Evolutionary conservation across 768 basidiomycete species (phyloP).

Genomic region (Trametes cinnabarina): DNA sequence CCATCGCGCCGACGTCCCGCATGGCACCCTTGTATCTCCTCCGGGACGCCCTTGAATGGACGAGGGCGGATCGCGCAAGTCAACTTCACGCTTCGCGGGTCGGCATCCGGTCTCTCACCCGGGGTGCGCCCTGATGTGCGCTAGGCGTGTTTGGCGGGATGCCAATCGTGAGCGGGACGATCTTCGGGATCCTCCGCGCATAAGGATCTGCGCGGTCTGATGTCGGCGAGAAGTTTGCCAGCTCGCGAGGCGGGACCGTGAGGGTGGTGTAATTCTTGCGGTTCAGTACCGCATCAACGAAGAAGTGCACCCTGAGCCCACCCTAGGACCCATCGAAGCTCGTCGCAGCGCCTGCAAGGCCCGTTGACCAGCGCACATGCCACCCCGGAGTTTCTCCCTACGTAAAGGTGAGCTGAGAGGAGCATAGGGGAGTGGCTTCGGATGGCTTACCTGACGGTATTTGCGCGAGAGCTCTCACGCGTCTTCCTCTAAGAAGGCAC

Average conservation of each 20-base stretch:
- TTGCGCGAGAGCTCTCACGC: constrained; percentile 1
- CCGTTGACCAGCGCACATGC: constrained; percentile 10
- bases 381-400: neutral
- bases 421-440: neutral
- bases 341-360: neutral
- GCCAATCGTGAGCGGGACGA: neutral
- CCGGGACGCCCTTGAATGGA: neutral
- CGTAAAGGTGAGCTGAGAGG: constrained; percentile 12
- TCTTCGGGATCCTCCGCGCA: neutral
- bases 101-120: neutral
- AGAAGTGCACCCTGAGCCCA: neutral
- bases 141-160: neutral
- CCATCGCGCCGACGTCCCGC: neutral
- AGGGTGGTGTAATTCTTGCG: neutral
- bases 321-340: neutral
- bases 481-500: neutral
- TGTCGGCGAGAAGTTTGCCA: neutral
- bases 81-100: constrained; percentile 13
- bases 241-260: neutral
- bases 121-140: constrained; percentile 5
- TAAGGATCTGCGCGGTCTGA: constrained; percentile 3
- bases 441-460: constrained; percentile 3
- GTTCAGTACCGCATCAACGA: no score
- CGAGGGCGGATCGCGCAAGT: neutral
- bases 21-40: neutral